A percentile compares a stretch with the other conserved stretches of the same genome.
Evolutionary conservation across 2,329 filamentous ascomycete genomes (phyloP).

Genomic region (Hirsutella rhossiliensis): DNA sequence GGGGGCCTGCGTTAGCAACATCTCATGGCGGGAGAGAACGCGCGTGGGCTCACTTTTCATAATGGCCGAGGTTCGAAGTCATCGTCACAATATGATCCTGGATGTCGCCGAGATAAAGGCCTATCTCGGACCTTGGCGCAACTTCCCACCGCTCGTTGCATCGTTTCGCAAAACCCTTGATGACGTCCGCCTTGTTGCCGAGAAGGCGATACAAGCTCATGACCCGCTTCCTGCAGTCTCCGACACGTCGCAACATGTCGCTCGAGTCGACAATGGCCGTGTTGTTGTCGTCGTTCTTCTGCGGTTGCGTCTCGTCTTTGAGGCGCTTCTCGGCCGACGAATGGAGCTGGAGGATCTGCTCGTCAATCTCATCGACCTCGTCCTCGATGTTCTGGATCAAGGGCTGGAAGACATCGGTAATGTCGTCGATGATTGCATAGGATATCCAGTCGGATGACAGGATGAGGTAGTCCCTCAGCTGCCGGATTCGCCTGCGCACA

Average conservation of each 20-base stretch:
- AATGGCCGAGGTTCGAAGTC: conserved; percentile 91
- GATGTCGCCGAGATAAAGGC: conserved; percentile 94
- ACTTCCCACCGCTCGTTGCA: conserved; percentile 98
- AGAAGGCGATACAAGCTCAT: conserved; percentile 90
- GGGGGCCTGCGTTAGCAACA: conserved; percentile 4
- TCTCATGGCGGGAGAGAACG: background rate
- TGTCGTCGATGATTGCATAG: conserved; percentile 95
- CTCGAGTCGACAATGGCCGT: conserved; percentile 34
- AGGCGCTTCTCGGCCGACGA: conserved; percentile 36
- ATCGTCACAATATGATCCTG: conserved; percentile 99
- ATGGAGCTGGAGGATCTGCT: conserved; percentile 75
- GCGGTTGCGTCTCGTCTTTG: conserved; percentile 28
- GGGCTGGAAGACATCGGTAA: conserved; percentile 90
- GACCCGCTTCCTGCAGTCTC: conserved; percentile 91
- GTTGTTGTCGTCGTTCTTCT: conserved; percentile 34
- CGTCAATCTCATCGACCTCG: conserved; percentile 94
- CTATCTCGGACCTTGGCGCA: conserved; percentile 87
- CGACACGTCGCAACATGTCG: conserved; percentile 86
- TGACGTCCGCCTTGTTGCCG: conserved; percentile 96
- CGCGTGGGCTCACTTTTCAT: conserved; percentile 64
- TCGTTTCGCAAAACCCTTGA: conserved; percentile 96
- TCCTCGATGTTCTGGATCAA: conserved; percentile 89
- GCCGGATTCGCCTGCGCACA: conserved; percentile 82
- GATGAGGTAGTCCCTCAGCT: conserved; percentile 86
- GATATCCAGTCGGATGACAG: conserved; percentile 96